Percentiles rank a stretch among this genome's conserved stretches.
Conservation (phyloP, 2,329 filamentous ascomycete genomes). For the Zasmidium angulare region DNA sequence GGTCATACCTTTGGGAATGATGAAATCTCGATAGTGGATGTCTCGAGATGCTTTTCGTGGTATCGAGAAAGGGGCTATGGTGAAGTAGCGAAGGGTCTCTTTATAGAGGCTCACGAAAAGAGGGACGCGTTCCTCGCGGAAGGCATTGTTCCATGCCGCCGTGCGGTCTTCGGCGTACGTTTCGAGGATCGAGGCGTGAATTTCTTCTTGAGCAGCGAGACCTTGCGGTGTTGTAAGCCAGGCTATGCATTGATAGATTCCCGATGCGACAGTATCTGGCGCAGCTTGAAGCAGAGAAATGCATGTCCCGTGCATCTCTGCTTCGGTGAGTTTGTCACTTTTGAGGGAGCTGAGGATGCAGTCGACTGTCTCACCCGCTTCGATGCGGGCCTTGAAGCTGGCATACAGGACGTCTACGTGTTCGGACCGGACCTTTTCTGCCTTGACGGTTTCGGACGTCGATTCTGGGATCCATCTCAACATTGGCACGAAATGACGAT, state of each 20-base stretch:
- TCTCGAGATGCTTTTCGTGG: constrained; percentile 1
- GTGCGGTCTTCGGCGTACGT: constrained; percentile 4
- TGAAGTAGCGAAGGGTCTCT: constrained; percentile 12
- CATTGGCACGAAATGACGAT: constrained; percentile 5
- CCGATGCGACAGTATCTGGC: constrained; percentile 9
- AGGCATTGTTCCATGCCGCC: constrained; percentile 6
- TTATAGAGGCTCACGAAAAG: constrained; percentile 9
- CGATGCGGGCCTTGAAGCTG: constrained; percentile 2
- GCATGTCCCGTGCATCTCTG: constrained; percentile 10
- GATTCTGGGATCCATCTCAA: constrained; percentile 7
- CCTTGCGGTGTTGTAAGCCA: constrained; percentile 6
- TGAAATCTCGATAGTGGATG: background rate
- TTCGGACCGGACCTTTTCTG: constrained; percentile 7
- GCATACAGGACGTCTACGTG: background rate
- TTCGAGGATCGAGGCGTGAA: constrained; percentile 4
- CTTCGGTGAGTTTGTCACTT: constrained; percentile 8
- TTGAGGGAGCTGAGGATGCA: constrained; percentile 7
- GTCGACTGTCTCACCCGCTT: constrained; percentile 3
- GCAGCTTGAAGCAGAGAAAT: constrained; percentile 8
- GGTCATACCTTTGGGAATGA: constrained; percentile 6
- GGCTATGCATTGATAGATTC: constrained; percentile 6
- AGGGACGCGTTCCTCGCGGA: constrained; percentile 10
- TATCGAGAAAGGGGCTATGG: constrained; percentile 1
- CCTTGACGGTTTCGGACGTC: constrained; percentile 6
- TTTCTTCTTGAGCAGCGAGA: constrained; percentile 2